phyloP scores from a whole-genome alignment of 2,329 filamentous ascomycete genomes.

The Colletotrichum higginsianum region DNA sequence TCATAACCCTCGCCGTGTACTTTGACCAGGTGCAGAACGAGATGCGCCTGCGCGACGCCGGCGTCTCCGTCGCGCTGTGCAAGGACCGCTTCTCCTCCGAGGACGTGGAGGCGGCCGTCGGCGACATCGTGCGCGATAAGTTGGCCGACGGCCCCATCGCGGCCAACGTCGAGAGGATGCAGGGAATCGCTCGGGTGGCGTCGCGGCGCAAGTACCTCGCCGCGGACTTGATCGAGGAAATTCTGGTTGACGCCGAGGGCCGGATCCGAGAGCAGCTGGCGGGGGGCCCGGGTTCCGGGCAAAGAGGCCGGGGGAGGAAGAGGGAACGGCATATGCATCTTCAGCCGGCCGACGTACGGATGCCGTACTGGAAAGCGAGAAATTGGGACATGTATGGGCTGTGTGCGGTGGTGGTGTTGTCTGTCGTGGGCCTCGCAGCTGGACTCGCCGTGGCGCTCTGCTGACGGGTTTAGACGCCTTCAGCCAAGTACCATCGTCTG shows the following conservation, averaged over 20 bases:
- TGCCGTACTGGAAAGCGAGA: constrained; percentile 46
- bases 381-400: constrained; percentile 21
- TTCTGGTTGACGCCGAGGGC: constrained; percentile 45
- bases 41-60: constrained; percentile 52
- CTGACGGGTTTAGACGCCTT: too few species aligned
- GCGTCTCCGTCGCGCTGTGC: constrained; percentile 54
- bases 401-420: neutral
- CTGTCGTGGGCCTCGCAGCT: neutral
- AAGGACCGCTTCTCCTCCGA: constrained; percentile 52
- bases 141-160: constrained; percentile 47
- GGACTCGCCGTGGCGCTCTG: too few species aligned
- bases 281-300: too few species aligned
- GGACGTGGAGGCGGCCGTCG: constrained; percentile 49
- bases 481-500: too few species aligned
- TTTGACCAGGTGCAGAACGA: constrained; percentile 59
- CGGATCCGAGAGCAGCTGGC: too few species aligned
- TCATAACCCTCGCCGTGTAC: constrained; percentile 56
- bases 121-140: constrained; percentile 48
- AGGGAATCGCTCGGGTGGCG: constrained; percentile 55
- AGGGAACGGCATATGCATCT: too few species aligned
- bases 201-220: constrained; percentile 55
- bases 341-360: constrained; percentile 53
- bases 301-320: too few species aligned
- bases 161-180: constrained; percentile 54
- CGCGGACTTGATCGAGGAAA: constrained; percentile 59